Conservation (phyloP, 306 rosid species). For the Vigna radiata region DNA sequence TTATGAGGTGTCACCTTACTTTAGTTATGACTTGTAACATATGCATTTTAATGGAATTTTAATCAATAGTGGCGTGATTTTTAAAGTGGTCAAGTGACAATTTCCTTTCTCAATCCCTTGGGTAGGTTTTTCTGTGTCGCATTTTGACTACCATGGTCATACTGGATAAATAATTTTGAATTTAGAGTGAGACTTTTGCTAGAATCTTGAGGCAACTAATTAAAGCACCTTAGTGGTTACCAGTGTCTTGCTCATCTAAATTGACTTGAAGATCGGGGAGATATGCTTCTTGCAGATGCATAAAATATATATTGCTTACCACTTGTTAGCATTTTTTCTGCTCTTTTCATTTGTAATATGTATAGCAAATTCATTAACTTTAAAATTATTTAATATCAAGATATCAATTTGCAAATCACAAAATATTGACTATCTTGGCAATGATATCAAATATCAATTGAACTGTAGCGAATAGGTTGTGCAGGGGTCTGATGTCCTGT, state of each 20-base stretch:
- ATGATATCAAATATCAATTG: slow-evolving; percentile 2
- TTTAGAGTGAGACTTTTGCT: not conserved
- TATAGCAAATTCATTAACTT: slow-evolving; percentile 17
- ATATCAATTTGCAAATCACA: slow-evolving; percentile 2
- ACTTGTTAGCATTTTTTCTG: slow-evolving; percentile 11
- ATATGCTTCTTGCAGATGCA: no score
- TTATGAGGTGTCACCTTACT: not conserved
- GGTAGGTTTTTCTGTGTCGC: not conserved
- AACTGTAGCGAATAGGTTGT: slow-evolving; percentile 12
- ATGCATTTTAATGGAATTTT: not conserved
- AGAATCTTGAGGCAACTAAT: slow-evolving; percentile 16
- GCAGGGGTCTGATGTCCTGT: not conserved
- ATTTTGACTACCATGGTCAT: not conserved
- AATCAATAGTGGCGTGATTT: not conserved
- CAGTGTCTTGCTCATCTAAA: no score
- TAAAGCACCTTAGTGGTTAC: no score
- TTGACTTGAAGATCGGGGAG: no score
- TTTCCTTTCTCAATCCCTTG: not conserved
- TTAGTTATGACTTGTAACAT: not conserved
- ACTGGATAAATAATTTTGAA: not conserved
- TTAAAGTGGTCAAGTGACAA: not conserved
- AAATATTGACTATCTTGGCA: not conserved
- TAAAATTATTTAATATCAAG: not conserved
- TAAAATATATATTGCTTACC: not conserved
- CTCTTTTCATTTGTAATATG: not conserved